phyloP scores from a whole-genome alignment of 1,284 basidiomycete species.

The Malassezia globosa region DNA sequence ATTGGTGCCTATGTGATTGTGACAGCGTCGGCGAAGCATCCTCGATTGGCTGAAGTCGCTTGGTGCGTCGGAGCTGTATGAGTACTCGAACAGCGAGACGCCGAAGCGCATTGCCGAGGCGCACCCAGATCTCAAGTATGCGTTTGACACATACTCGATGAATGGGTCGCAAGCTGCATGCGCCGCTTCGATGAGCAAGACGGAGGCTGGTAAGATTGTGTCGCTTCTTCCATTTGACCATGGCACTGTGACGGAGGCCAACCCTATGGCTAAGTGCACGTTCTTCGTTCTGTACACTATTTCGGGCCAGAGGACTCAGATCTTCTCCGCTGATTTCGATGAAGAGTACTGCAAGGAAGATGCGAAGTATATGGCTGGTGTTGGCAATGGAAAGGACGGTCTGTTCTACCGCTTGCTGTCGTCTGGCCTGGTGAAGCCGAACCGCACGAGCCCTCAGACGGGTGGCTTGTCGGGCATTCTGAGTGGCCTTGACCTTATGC shows the following conservation, averaged over 20 bases:
- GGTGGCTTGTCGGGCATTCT: slow-evolving; percentile 28
- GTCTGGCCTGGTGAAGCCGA: slow-evolving; percentile 25
- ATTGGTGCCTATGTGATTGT: slow-evolving; percentile 51
- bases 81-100: slow-evolving; percentile 50
- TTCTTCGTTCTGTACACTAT: slow-evolving; percentile 33
- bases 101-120: slow-evolving; percentile 31
- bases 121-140: slow-evolving; percentile 33
- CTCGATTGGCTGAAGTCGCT: slow-evolving; percentile 28
- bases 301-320: slow-evolving; percentile 21
- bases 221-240: slow-evolving; percentile 31
- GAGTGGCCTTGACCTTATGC: slow-evolving; percentile 29
- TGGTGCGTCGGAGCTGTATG: slow-evolving; percentile 43
- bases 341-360: slow-evolving; percentile 20
- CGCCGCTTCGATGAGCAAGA: slow-evolving; percentile 24
- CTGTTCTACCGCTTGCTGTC: slow-evolving; percentile 26
- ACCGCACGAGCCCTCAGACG: slow-evolving; percentile 26
- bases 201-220: slow-evolving; percentile 26
- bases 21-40: slow-evolving; percentile 48
- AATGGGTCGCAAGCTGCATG: slow-evolving; percentile 34
- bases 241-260: slow-evolving; percentile 24
- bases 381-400: slow-evolving; percentile 24
- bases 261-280: slow-evolving; percentile 31
- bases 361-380: slow-evolving; percentile 1
- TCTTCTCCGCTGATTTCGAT: slow-evolving; percentile 18
- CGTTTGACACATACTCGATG: slow-evolving; percentile 39